Base-by-base conservation (phyloP, 2,329 filamentous ascomycete species). In the Juglanconis juglandina region DNA sequence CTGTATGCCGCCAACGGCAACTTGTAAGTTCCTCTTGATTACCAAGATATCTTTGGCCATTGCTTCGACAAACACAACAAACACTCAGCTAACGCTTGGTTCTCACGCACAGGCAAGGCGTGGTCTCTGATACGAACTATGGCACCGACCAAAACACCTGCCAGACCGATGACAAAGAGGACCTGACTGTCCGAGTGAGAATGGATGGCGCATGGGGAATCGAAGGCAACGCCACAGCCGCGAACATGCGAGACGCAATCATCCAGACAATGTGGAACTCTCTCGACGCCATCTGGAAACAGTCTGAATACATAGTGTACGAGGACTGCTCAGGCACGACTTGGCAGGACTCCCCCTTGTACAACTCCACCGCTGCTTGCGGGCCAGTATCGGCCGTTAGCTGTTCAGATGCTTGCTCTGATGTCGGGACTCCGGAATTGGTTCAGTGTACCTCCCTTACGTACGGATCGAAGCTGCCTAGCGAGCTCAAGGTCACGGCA, bases 181-280 rank as follows among this genome's bases (percentile, higher is more conserved):
- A 65, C 37, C 34, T 64, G n/a, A 63, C 53, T 5, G 64, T 61
- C 0, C 62, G 47, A 4, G 64, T 65, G 11, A 58, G 41, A 37
- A 51, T 65, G 48, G 63, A 64, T 50, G 64, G 64, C 13, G 62
- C 58, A 17, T 65, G 64, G 64, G 64, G 64, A 33, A 41, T n/a
- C 2, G 62, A 57, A 2, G 60, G 62, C 1, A 60, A 58, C 4
- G 57, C 64, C 8, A 41, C 34, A 10, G 44, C 49, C 17, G 59
- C 64, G 58, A 55, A 65, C 35, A 63, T 64, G 56, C 64, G 64
- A 6, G 64, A 65, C 17, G 64, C 60, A 7, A 55, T 65, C 10
- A 55, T 65, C 2, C 47, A 60, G 30, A 58, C 64, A 10, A 53
- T 63, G 57, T 65, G 60, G 60, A 56, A 65, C 57, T 52, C 58